These are phyloP conservation scores for Podospora bellae-mahoneyi DNA, from an alignment of 495 filamentous ascomycete genomes.

Conservation along the genomic window DNA sequence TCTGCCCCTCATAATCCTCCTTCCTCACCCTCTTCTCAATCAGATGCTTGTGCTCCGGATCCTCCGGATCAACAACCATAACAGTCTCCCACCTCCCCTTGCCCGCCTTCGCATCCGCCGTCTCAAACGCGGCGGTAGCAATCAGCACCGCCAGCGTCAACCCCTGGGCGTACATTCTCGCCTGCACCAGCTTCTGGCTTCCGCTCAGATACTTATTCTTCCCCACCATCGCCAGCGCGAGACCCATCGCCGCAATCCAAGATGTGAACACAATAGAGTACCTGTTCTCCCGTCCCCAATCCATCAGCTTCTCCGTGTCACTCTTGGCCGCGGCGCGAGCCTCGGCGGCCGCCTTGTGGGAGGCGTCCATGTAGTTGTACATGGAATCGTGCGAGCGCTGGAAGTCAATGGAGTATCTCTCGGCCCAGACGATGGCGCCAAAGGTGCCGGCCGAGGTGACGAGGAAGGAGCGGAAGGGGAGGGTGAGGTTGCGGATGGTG, in stretches of 20 bases:
- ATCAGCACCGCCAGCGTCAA: conserved; percentile 85
- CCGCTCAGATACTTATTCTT: conserved; percentile 72
- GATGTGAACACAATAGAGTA: conserved; percentile 83
- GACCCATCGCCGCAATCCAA: conserved; percentile 80
- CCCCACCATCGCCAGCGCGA: conserved; percentile 71
- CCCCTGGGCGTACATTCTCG: conserved; percentile 96
- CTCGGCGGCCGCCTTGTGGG: conserved; percentile 38
- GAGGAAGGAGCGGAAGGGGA: conserved; percentile 88
- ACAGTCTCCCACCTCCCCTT: conserved; percentile 74
- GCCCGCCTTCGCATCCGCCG: conserved; percentile 71
- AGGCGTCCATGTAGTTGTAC: conserved; percentile 62
- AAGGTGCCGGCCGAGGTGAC: conserved; percentile 81
- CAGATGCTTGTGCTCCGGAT: conserved; percentile 66
- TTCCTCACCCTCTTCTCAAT: conserved; percentile 69
- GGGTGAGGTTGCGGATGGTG: conserved; percentile 71
- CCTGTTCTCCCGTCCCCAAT: conserved; percentile 69
- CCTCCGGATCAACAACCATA: conserved; percentile 66
- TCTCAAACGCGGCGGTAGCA: conserved; percentile 85
- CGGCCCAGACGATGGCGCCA: conserved; percentile 78
- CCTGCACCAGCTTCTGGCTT: conserved; percentile 92
- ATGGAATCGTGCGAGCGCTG: conserved; percentile 66
- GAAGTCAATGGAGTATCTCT: conserved; percentile 70
- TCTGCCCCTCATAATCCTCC: conserved; percentile 72
- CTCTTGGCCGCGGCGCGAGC: conserved; percentile 41
- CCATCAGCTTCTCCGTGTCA: conserved; percentile 49